Evolutionary conservation across 192 early-diverging fungal species (phyloP), one percentile per base, ranked within the genome.

Genomic region (Coemansia sp.): DNA sequence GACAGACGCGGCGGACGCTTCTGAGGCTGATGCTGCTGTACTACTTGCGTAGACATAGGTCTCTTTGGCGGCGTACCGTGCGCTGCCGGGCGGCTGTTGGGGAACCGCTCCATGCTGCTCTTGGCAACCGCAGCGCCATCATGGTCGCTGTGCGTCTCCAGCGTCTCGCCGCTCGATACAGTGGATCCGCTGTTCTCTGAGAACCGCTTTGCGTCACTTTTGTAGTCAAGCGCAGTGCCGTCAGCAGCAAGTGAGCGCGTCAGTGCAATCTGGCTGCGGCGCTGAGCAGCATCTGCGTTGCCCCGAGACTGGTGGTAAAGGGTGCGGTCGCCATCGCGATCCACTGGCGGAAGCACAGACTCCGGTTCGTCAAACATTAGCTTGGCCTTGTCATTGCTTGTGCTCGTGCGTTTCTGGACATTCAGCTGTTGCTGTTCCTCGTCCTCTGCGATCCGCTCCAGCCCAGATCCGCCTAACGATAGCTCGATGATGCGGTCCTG

Each of bases 181-280:
- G 78, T 81, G 10, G 66, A 69, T n/a, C 79, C 79, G 70, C 79
- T 81, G 73, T 81, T 75, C 38, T 75, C 79, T n/a, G 79, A 81
- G 36, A 81, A 73, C 59, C 79, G 62, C 67, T 81, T 81, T 4
- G 66, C 49, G 29, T 56, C 54, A 32, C 13, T 19, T 35, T 17
- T 29, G 14, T 56, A 56, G 42, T 35, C 54, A 56, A 35, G 54
- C 3, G 34, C 32, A 0, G 14, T 14, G 52, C 52, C 23, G 4
- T 25, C 52, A 4, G 25, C 23, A 11, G 20, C 29, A 15, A 15
- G 43, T 15, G 15, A 17, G 15, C n/a, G 52, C 23, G 14, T 14
- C 34, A 32, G 0, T 14, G 14, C 0, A 34, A n/a, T 9, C 54
- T 35, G 54, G 32, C 34, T 56, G 54, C 32, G 32, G 29, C 34